These are phyloP conservation scores for Mortierella sp. DNA, from an alignment of 371 early-diverging fungal species.

Conservation along the genomic window DNA sequence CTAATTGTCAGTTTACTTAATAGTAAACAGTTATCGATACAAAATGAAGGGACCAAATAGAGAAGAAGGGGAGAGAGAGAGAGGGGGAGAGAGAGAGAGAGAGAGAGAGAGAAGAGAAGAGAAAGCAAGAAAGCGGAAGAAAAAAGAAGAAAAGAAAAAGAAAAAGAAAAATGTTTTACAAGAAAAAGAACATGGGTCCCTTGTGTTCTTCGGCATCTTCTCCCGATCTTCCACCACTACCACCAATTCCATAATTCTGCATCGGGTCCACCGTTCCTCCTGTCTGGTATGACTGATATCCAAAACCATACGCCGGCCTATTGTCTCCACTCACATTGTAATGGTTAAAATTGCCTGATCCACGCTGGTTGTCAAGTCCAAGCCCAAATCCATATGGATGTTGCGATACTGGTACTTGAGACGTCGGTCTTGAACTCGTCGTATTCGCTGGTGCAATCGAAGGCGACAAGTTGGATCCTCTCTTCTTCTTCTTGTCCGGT, in stretches of 20 bases:
- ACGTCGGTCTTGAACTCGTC: too few relatives aligned
- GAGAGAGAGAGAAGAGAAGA: constrained; percentile 20
- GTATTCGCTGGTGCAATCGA: neutral
- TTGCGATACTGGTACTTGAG: neutral
- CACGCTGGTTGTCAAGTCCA: neutral
- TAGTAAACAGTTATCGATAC: too few relatives aligned
- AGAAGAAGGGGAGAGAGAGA: neutral
- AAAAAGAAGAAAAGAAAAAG: neutral
- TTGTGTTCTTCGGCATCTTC: constrained; percentile 26
- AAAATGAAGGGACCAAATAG: too few relatives aligned
- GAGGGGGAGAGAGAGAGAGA: neutral
- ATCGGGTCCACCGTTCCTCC: constrained; percentile 1
- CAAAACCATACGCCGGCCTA: constrained; percentile 26
- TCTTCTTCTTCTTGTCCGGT: constrained; percentile 28
- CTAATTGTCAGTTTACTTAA: too few relatives aligned
- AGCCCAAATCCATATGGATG: constrained; percentile 1
- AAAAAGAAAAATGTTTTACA: constrained; percentile 23
- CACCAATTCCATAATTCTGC: constrained; percentile 8
- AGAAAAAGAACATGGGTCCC: constrained; percentile 50
- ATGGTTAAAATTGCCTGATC: constrained; percentile 1
- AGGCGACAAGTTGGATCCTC: neutral
- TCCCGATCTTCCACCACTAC: neutral
- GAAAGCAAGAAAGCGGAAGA: constrained; percentile 24
- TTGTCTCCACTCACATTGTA: constrained; percentile 9
- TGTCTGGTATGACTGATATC: constrained; percentile 46